Base-by-base conservation (phyloP, 805 yeast genomes). In the Sugiyamaella valdiviana region DNA sequence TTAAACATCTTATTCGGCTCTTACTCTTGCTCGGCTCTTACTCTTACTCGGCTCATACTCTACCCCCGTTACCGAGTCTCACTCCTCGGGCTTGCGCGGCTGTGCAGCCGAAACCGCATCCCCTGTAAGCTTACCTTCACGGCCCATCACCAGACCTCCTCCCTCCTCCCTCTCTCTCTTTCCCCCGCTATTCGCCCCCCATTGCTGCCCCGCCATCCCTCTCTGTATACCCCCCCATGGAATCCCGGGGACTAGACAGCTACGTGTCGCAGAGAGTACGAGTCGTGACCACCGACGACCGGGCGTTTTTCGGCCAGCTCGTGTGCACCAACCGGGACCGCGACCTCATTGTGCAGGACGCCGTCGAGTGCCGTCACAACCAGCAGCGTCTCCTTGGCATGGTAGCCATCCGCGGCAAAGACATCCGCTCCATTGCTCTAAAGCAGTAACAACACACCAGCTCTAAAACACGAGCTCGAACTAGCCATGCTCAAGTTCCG, bases 401-500 rank as follows among this genome's bases (percentile, higher is more conserved):
- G 59, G 60, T 64, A 14, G 66, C 64, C 6, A 57, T 65, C 35
- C 68, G 68, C 7, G 64, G 66, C 32, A 42, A 46, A 16, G 46
- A 50, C 37, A 58, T 65, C 14, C 49, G 48, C 7, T 49, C 56
- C 20, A 56, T 63, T 26, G 47, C 57, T 21, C 32, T 58, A 9
- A 57, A 53, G 46, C 32, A 10, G 10, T 26, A 26, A 26, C 32
- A 26, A n/a, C 32, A 26, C n/a, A n/a, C 10, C 10, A 10, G 7
- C 32, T 4, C 14, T n/a, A 26, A 26, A n/a, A n/a, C n/a, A n/a
- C n/a, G n/a, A 26, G 14, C 32, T 26, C 14, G 9, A 24, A 9
- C 36, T 10, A n/a, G 35, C 12, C 6, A 86, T 89, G 96, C 73
- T 87, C 16, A 71, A 82, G 2, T 88, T 73, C 63, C 72, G 85